These are phyloP conservation scores for Fusarium pseudonygamai DNA, from an alignment of 2,329 filamentous ascomycete genomes.

Conservation along the genomic window DNA sequence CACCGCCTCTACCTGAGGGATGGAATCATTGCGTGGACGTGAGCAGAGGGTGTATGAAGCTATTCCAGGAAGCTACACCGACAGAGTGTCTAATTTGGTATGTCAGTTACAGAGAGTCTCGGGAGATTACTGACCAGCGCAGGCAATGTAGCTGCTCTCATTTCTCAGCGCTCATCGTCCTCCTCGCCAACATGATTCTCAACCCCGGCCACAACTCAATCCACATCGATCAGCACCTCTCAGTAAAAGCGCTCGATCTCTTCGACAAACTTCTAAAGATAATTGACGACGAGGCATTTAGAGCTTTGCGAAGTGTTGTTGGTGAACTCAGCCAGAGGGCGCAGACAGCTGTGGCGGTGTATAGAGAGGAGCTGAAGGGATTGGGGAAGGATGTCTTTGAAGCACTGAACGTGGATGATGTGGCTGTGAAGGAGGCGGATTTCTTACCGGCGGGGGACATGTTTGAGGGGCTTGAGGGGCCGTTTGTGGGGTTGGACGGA, in stretches of 20 bases:
- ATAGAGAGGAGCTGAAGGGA: slow-evolving; percentile 1
- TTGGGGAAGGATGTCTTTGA: slow-evolving; percentile 9
- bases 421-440: not conserved
- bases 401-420: not conserved
- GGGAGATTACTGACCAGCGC: not conserved
- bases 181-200: slow-evolving; percentile 47
- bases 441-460: slow-evolving; percentile 4
- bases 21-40: slow-evolving; percentile 49
- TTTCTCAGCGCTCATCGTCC: slow-evolving; percentile 48
- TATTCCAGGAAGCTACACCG: slow-evolving; percentile 44
- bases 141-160: slow-evolving; percentile 46
- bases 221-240: slow-evolving; percentile 43
- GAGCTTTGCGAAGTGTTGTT: slow-evolving; percentile 15
- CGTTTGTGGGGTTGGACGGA: slow-evolving; percentile 23
- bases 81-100: slow-evolving; percentile 49
- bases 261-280: slow-evolving; percentile 41
- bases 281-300: slow-evolving; percentile 30
- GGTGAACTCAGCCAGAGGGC: slow-evolving; percentile 37
- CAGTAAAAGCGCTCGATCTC: slow-evolving; percentile 40
- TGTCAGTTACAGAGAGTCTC: not conserved
- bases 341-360: slow-evolving; percentile 15
- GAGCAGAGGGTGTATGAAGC: slow-evolving; percentile 47
- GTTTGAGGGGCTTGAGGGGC: slow-evolving; percentile 18
- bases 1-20: slow-evolving; percentile 39
- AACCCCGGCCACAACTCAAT: slow-evolving; percentile 41